Base-by-base conservation (phyloP, 2,329 filamentous ascomycete species). In the Aspergillus pseudoterreus region DNA sequence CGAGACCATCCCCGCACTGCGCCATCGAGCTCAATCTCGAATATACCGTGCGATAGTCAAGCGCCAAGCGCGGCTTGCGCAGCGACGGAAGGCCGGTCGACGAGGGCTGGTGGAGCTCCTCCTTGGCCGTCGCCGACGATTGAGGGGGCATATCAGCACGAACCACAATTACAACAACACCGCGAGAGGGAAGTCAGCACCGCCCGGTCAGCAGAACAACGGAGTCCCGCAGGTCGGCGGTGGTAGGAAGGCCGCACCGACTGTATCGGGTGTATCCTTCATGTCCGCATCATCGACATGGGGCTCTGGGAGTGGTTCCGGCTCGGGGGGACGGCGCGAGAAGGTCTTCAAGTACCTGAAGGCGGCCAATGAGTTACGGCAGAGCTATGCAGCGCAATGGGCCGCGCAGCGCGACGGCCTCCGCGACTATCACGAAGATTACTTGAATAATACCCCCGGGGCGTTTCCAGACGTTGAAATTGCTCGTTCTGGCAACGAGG, bases 381-480 rank as follows among this genome's bases (percentile, higher is more conserved):
- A 88, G 69, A 78, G 79, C 36, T 89, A 89, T 66, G 76, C 82
- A 55, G 75, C 80, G 56, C 76, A 79, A 57, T 80, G 80, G 59
- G 70, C 63, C 5, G 57, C 67, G 53, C 75, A 75, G 75, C 76
- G 75, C 69, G 75, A 66, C 54, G 56, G 52, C 22, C 47, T 49
- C 21, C 69, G 65, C 6, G 67, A 70, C n/a, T 71, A 72, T 24
- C 73, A 75, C 32, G 73, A 77, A 42, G 74, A 75, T 43, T 75
- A 75, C 63, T 63, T 54, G 15, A 55, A 71, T 22, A 69, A 78
- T 42, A 87, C 89, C 27, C 86, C 90, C 0, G 88, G 87, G 0
- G 83, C 86, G 1, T 96, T 95, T 64, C 90, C 91, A 0, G 87
- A 96, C 60, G 87, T 90, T 15, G 83, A 87, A n/a, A 88, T 96